These are phyloP conservation scores for Verticillium klebahnii DNA, from an alignment of 2,329 filamentous ascomycete species.

Conservation along the genomic window DNA sequence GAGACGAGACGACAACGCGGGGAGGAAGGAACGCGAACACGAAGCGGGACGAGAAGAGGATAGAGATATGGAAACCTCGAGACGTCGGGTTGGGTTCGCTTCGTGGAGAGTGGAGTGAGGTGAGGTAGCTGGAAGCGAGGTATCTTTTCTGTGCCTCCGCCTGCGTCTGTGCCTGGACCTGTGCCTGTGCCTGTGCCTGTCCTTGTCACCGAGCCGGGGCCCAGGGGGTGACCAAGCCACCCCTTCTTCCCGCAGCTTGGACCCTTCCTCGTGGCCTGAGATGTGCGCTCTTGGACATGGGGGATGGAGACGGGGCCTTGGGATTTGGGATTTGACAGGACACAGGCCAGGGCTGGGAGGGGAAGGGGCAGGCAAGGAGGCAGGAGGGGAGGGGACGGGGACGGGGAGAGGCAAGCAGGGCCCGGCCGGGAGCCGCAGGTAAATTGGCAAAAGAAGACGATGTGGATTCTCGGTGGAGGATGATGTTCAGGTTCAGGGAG, in stretches of 20 bases:
- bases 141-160: neutral
- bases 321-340: neutral
- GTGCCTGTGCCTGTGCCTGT: neutral
- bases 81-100: neutral
- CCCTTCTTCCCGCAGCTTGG: neutral
- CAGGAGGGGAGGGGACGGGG: neutral
- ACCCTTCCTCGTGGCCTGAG: neutral
- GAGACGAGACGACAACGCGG: neutral
- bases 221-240: neutral
- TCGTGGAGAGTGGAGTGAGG: neutral
- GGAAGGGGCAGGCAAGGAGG: neutral
- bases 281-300: neutral
- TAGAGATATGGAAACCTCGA: neutral
- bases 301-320: neutral
- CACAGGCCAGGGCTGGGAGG: neutral
- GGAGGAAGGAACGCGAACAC: neutral
- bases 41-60: neutral
- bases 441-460: neutral
- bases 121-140: neutral
- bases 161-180: neutral
- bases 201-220: neutral
- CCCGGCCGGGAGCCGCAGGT: constrained; percentile 3
- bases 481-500: neutral
- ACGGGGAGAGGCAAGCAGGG: neutral
- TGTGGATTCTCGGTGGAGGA: constrained; percentile 1